Evolutionary conservation across 441 rosid genomes (phyloP).

Genomic region (Populus tomentosa): DNA sequence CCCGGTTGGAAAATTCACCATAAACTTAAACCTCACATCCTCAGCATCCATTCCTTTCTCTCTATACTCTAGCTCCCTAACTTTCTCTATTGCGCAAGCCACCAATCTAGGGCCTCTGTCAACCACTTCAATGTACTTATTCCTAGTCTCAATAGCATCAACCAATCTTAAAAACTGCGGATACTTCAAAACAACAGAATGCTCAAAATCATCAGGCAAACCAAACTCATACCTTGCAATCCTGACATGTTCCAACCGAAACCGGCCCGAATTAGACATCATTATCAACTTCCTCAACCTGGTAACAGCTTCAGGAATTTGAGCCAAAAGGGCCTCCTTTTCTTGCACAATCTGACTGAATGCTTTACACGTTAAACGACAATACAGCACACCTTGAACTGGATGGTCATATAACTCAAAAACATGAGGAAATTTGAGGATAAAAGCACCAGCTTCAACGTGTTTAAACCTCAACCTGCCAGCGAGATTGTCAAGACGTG

Average conservation of each 20-base stretch:
- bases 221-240: conserved; percentile 80
- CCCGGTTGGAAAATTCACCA: conserved; percentile 80
- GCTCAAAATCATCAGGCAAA: conserved; percentile 87
- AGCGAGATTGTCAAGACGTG: conserved; percentile 65
- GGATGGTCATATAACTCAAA: conserved; percentile 89
- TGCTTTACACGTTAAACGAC: conserved; percentile 65
- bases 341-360: conserved; percentile 61
- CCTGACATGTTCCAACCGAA: conserved; percentile 72
- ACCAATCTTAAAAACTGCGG: conserved; percentile 58
- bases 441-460: conserved; percentile 65
- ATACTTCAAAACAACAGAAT: conserved; percentile 62
- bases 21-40: conserved; percentile 73
- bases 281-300: conserved; percentile 70
- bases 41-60: conserved; percentile 72
- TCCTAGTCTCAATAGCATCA: conserved; percentile 64
- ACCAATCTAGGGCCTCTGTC: conserved; percentile 51
- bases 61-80: conserved; percentile 78
- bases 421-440: conserved; percentile 78
- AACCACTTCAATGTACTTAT: conserved; percentile 79
- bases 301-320: conserved; percentile 55
- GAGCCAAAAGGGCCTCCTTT: conserved; percentile 53
- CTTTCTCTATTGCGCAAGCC: conserved; percentile 66
- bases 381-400: conserved; percentile 67
- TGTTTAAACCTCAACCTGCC: conserved; percentile 79
- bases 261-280: conserved; percentile 73